Evolutionary conservation across 768 basidiomycete genomes (phyloP).

Genomic region (Lactifluus subvellereus): DNA sequence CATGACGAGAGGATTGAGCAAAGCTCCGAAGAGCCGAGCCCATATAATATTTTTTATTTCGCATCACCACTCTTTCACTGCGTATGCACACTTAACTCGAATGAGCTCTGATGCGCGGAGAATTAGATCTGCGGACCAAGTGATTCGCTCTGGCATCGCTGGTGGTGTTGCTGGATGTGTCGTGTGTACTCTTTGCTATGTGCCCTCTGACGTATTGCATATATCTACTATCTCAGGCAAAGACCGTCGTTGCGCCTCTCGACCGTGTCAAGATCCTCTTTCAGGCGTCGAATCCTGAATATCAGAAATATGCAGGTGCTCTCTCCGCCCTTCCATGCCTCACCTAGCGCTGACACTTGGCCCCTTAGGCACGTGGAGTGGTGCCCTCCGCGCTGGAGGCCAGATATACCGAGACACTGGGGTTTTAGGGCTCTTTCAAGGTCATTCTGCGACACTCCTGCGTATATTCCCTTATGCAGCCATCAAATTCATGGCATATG

Average conservation of each 20-base stretch:
- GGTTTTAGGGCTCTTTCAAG: slow-evolving; percentile 81
- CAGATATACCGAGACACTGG: slow-evolving; percentile 68
- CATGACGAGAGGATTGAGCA: background rate
- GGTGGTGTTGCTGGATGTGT: slow-evolving; percentile 93
- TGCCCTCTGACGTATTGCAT: slow-evolving; percentile 5
- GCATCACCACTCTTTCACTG: background rate
- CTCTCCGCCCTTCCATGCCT: background rate
- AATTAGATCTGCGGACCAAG: slow-evolving; percentile 29
- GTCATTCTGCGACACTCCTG: slow-evolving; percentile 90
- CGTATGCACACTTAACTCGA: slow-evolving; percentile 31
- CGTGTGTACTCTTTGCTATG: slow-evolving; percentile 45
- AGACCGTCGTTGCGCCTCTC: slow-evolving; percentile 90
- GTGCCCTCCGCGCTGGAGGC: slow-evolving; percentile 69
- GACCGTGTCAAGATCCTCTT: slow-evolving; percentile 99
- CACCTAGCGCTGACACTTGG: background rate
- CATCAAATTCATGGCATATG: slow-evolving; percentile 96
- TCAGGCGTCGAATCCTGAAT: slow-evolving; percentile 95
- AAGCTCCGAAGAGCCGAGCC: no score
- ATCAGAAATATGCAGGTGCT: slow-evolving; percentile 83
- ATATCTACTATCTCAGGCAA: slow-evolving; percentile 51
- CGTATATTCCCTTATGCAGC: slow-evolving; percentile 96
- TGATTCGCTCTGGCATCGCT: slow-evolving; percentile 79
- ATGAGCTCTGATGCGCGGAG: slow-evolving; percentile 54
- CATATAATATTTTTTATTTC: background rate
- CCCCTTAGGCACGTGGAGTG: slow-evolving; percentile 76